Evolutionary conservation across 192 early-diverging fungal genomes (phyloP), one percentile per base, ranked within the genome.

Genomic region (Dimargaris xerosporica): DNA sequence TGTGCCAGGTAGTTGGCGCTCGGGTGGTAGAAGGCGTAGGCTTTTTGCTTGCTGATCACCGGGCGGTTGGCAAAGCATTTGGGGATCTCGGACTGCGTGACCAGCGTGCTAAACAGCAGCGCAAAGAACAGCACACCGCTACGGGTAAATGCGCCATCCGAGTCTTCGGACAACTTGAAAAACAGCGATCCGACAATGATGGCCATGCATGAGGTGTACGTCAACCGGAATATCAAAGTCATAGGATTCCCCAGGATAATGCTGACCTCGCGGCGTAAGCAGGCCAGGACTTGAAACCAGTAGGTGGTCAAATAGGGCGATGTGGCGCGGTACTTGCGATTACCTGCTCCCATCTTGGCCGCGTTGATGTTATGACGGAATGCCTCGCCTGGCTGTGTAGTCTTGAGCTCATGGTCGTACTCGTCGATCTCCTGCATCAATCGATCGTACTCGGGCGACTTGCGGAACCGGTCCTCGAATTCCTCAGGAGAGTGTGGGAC

Each of bases 41-140:
- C 73, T 59, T 84, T 85, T 70, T 91, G 90, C 67, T 92, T 92
- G 71, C 84, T 79, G 34, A 85, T 67, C 51, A 92, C 79, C 19
- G 82, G 76, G 44, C 88, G 85, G 26, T 86, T 87, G 45, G 77
- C 74, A 65, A 92, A 76, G 58, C 82, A 78, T 60, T 76, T 74
- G 46, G 87, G 82, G 43, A 90, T 70, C 61, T 85, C 80, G n/a
- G 85, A 74, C 61, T 89, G 77, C 21, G 85, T 81, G n/a, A 83
- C 76, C 47, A 87, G 73, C 54, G 80, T 76, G 66, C 80, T 82
- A 73, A 86, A 87, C 58, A 87, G 65, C 7, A 86, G 73, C 28
- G 75, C 81, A 66, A 83, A 87, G 59, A 86, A 70, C 4, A 65
- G 64, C 61, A 68, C 77, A 52, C 80, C 74, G 67, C 82, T 80